Conservation (phyloP, 768 basidiomycete genomes). For the Royoungia palumana region DNA sequence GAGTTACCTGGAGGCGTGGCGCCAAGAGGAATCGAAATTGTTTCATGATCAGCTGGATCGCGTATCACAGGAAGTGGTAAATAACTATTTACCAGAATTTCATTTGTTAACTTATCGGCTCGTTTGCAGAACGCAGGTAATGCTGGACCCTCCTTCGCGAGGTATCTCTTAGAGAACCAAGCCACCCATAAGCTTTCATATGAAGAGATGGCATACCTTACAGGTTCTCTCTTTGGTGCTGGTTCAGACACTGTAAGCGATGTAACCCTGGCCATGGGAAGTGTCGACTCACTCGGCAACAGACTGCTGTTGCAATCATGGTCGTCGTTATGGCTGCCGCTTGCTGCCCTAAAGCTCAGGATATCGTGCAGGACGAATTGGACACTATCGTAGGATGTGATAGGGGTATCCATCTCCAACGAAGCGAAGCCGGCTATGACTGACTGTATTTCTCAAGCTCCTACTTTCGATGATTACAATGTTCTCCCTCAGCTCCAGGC, state of each 20-base stretch:
- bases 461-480: conserved; percentile 39
- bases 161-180: conserved; percentile 57
- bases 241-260: conserved; percentile 55
- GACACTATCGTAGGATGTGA: conserved; percentile 50
- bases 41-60: conserved; percentile 53
- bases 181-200: conserved; percentile 50
- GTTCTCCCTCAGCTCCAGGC: conserved; percentile 38
- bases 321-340: conserved; percentile 57
- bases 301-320: conserved; percentile 57
- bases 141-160: conserved; percentile 45
- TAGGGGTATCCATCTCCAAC: conserved; percentile 17
- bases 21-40: conserved; percentile 51
- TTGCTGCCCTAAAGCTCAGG: conserved; percentile 50
- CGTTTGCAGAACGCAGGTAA: conserved; percentile 20
- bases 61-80: conserved; percentile 46
- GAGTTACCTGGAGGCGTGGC: conserved; percentile 51
- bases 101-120: not conserved
- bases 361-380: conserved; percentile 50
- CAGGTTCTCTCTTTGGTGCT: conserved; percentile 63
- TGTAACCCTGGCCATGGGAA: too few species aligned
- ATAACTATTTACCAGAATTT: not conserved
- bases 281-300: not conserved
- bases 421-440: not conserved
- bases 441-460: conserved; percentile 26
- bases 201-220: conserved; percentile 59